Conservation (phyloP, 1,284 basidiomycete genomes). For the Ustilago shanxiensis region DNA sequence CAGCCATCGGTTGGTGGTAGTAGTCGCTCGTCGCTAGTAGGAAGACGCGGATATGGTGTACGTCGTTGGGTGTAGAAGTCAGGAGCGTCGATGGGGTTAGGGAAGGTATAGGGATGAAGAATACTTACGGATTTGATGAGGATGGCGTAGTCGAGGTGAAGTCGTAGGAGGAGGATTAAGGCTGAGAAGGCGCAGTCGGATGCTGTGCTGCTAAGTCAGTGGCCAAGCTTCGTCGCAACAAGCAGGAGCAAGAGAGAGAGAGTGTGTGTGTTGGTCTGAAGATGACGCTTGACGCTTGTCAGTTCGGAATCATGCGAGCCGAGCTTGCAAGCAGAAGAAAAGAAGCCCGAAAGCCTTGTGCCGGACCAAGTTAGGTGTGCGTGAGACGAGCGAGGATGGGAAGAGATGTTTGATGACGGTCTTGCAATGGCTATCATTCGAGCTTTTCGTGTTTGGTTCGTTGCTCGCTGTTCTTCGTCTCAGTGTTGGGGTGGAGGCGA, state of each 20-base stretch:
- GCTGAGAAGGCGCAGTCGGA: slow-evolving; percentile 4
- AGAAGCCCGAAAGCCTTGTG: neutral
- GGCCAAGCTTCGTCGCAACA: neutral
- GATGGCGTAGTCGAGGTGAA: neutral
- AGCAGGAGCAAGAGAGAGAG: neutral
- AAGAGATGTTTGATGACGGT: slow-evolving; percentile 7
- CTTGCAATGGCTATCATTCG: neutral
- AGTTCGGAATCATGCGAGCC: neutral
- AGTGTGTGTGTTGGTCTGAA: neutral
- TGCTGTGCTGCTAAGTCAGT: neutral
- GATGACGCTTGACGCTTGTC: neutral
- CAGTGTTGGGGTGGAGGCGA: slow-evolving; percentile 1
- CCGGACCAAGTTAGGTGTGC: neutral
- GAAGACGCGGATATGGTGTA: neutral
- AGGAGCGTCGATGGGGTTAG: neutral
- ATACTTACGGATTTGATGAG: neutral
- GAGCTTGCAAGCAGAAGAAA: neutral
- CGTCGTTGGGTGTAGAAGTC: neutral
- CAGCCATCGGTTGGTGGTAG: neutral
- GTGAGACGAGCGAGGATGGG: neutral
- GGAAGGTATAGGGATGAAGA: neutral
- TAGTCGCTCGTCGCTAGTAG: neutral
- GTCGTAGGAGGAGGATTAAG: neutral
- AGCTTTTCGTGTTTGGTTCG: neutral
- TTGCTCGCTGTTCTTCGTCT: neutral